Conservation (phyloP, 257 asterid species). For the Asclepias syriaca region DNA sequence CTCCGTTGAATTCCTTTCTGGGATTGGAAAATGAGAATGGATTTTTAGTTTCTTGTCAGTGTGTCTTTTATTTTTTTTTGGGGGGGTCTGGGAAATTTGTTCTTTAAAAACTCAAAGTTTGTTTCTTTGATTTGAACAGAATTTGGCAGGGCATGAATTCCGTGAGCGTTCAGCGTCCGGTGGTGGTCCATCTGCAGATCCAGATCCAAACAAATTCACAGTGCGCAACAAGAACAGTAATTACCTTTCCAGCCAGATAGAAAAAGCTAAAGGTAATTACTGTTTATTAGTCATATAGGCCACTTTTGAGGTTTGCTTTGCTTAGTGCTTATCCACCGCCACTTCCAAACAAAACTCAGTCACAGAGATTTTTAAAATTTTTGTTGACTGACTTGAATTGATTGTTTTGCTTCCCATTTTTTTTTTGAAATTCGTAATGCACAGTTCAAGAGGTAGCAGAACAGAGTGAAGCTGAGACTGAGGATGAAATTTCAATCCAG, state of each 20-base stretch:
- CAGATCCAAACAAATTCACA: conserved; percentile 61
- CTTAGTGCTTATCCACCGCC: background rate
- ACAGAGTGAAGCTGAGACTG: conserved; percentile 67
- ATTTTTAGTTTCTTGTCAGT: background rate
- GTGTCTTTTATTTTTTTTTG: background rate
- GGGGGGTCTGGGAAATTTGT: background rate
- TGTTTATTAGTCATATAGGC: conserved; percentile 10
- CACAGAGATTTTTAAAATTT: background rate
- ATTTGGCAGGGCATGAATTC: conserved; percentile 67
- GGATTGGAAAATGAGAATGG: background rate
- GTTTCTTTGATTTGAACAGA: conserved; percentile 72
- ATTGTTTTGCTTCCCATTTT: conserved; percentile 4
- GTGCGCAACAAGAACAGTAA: conserved; percentile 38
- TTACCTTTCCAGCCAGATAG: conserved; percentile 49
- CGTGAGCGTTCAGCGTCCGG: conserved; percentile 44
- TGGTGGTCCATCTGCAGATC: conserved; percentile 57
- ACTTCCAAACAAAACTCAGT: background rate
- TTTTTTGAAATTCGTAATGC: background rate
- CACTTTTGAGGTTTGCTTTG: conserved; percentile 15
- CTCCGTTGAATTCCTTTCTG: background rate
- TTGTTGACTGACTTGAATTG: conserved; percentile 19
- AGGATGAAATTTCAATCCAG: conserved; percentile 48
- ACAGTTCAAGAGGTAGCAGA: conserved; percentile 48
- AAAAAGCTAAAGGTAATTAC: conserved; percentile 72
- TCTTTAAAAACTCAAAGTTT: background rate